Conservation (phyloP, 108 stramenopile genomes). For the Ochromonas danica region DNA sequence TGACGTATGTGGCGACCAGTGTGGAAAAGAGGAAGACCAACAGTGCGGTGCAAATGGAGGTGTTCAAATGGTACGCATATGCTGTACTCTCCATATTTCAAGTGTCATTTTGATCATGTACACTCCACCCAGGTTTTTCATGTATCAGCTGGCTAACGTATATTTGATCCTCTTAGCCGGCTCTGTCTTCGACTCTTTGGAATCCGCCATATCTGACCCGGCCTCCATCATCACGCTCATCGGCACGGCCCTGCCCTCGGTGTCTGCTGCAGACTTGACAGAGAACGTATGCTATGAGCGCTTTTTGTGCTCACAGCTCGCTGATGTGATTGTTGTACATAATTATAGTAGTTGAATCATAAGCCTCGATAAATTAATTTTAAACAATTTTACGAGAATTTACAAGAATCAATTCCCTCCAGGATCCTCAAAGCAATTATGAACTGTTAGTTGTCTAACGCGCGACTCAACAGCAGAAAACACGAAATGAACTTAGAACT, state of each 20-base stretch:
- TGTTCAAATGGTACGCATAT: constrained; percentile 17
- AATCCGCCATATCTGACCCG: background rate
- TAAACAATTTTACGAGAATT: too few relatives aligned
- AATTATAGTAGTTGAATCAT: too few relatives aligned
- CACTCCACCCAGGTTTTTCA: background rate
- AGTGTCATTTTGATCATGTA: background rate
- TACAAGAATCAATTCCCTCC: background rate
- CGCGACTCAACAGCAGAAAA: constrained; percentile 10
- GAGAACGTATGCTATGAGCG: too few relatives aligned
- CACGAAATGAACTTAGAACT: constrained; percentile 21
- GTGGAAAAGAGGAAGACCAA: constrained; percentile 7
- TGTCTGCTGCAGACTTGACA: too few relatives aligned
- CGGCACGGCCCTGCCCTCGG: background rate
- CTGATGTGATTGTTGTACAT: too few relatives aligned
- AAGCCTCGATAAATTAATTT: too few relatives aligned
- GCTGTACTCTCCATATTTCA: background rate
- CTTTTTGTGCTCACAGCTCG: too few relatives aligned
- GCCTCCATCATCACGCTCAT: background rate
- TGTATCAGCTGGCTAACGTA: constrained; percentile 34
- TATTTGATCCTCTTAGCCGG: constrained; percentile 21
- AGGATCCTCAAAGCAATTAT: constrained; percentile 2
- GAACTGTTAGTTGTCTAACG: background rate
- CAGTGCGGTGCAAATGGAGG: background rate
- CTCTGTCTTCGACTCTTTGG: background rate
- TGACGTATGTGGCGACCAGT: background rate